phyloP scores from a whole-genome alignment of 169 alveolate genomes.

The Cytauxzoon felis region DNA sequence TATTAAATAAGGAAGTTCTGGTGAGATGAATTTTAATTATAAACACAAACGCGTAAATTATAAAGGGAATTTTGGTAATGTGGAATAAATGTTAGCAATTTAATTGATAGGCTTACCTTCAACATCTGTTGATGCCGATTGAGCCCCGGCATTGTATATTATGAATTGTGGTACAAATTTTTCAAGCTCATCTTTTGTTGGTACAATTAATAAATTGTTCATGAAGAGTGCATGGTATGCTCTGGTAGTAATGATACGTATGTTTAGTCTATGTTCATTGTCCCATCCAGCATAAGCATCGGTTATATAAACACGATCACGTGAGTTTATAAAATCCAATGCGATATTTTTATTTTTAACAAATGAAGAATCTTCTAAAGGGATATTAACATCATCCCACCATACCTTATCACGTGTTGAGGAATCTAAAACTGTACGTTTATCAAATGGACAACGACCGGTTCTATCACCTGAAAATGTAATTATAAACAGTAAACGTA shows the following conservation, averaged over 20 bases:
- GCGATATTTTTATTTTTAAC: constrained; percentile 87
- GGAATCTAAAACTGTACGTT: constrained; percentile 86
- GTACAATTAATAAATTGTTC: constrained; percentile 93
- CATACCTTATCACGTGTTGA: constrained; percentile 78
- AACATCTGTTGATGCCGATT: constrained; percentile 85
- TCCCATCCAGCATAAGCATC: constrained; percentile 99
- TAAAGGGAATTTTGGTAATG: too few species aligned
- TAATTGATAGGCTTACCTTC: constrained; percentile 53
- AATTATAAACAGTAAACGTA: background rate
- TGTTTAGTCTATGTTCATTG: constrained; percentile 83
- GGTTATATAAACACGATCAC: constrained; percentile 83
- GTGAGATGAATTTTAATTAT: too few species aligned
- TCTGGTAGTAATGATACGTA: constrained; percentile 84
- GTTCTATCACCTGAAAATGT: constrained; percentile 75
- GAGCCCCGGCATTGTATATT: constrained; percentile 91
- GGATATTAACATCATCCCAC: constrained; percentile 95
- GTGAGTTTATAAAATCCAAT: constrained; percentile 85
- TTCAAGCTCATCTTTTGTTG: constrained; percentile 79
- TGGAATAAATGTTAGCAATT: background rate
- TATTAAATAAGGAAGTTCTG: too few species aligned
- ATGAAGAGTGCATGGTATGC: constrained; percentile 97
- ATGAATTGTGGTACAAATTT: constrained; percentile 85
- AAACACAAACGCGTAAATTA: too few species aligned
- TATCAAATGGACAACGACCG: constrained; percentile 90
- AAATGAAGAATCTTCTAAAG: constrained; percentile 83